Evolutionary conservation across 371 early-diverging fungal genomes (phyloP), one percentile per base, ranked within the genome.

Genomic region (Circinella umbellata): DNA sequence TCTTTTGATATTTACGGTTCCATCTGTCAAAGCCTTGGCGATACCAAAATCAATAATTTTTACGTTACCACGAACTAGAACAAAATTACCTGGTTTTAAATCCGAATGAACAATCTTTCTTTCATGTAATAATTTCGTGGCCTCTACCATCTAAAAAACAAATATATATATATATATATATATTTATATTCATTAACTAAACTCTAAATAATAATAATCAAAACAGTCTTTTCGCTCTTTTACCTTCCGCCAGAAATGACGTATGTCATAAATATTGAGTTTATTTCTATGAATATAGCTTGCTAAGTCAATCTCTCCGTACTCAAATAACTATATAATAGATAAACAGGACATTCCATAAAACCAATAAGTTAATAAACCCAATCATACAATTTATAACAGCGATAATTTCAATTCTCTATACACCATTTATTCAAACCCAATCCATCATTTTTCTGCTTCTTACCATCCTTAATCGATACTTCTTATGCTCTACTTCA

Each of bases 11-110:
- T 96, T 96, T 17, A 99, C 98, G 0, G 99, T 99, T 74, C 98
- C 98, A 77, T 94, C 95, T 3, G 92, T 86, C 34, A 99, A 95
- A 0, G 89, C 82, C 67, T 96, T 98, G 6, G 99, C 96, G 65
- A 99, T 99, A n/a, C 99, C 99, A 88, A 99, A 99, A 76, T 99
- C 99, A 68, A 99, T 99, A 64, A 98, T 76, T 70, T 98, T 98
- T 11, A 98, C 75, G 27, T 83, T 68, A 3, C 95, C 97, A 63
- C 88, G 85, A 3, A 95, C 94, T 11, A 97, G 70, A 15, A 97
- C 73, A 74, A 97, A 97, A 77, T 97, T 97, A 35, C 96, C 98
- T 0, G 99, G 99, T 75, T 99, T 99, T 36, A 99, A 78, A 73
- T 99, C 99, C 4, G 93, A 87, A 72, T 99, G 99, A 4, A 99